A percentile compares a stretch with the other conserved stretches of the same genome.
Evolutionary conservation across 208 protist species (phyloP).

Genomic region (Wallacemonas sp.): DNA sequence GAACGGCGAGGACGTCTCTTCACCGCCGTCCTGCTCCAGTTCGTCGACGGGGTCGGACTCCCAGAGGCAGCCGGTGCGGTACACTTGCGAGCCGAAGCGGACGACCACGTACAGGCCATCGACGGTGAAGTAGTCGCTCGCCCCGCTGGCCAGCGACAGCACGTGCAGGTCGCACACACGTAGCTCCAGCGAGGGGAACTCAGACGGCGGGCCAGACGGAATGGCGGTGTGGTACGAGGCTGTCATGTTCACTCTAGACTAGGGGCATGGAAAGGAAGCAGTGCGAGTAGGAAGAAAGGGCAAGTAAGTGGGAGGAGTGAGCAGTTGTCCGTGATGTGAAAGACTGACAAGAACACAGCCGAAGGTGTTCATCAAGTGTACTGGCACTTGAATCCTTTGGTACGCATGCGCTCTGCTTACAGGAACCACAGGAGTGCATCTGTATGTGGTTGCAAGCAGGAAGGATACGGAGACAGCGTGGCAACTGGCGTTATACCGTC

Average conservation of each 20-base stretch:
- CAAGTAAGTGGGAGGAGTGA: too few species aligned
- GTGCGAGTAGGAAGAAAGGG: neutral
- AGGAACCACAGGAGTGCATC: too few species aligned
- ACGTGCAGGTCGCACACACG: conserved; percentile 50
- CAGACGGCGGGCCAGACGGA: neutral
- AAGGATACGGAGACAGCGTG: too few species aligned
- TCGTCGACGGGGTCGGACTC: conserved; percentile 6
- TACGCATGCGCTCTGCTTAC: too few species aligned
- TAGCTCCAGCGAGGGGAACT: conserved; percentile 17
- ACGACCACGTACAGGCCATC: conserved; percentile 69
- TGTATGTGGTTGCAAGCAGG: too few species aligned
- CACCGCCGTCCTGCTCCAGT: conserved; percentile 11
- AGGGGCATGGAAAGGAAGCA: neutral
- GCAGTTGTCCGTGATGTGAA: too few species aligned
- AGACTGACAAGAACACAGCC: too few species aligned
- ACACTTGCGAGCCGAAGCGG: conserved; percentile 40
- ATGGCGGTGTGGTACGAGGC: neutral
- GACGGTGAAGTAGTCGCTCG: conserved; percentile 35
- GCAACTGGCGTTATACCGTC: too few species aligned
- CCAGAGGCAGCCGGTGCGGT: conserved; percentile 45
- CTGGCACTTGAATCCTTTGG: too few species aligned
- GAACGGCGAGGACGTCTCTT: neutral
- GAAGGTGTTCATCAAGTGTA: too few species aligned
- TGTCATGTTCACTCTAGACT: neutral
- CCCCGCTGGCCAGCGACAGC: conserved; percentile 26